A percentile compares a stretch with the other conserved stretches of the same genome.
Evolutionary conservation across 2,329 filamentous ascomycete genomes (phyloP).

Genomic region (Torrubiella hemipterigena): DNA sequence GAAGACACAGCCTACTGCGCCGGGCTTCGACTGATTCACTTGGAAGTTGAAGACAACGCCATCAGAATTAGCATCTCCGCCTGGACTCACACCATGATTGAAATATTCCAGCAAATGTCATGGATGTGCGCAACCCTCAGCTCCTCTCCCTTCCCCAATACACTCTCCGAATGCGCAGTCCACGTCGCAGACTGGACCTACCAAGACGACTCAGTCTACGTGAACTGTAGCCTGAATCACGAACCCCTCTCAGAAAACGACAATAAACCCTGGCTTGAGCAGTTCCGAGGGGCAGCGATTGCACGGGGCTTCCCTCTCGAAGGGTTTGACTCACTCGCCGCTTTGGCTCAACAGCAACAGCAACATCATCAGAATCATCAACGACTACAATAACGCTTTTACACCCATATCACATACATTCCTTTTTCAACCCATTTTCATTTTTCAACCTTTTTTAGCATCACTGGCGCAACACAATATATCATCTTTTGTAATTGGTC

Average conservation of each 20-base stretch:
- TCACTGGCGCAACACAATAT: too few relatives aligned
- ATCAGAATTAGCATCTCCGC: constrained; percentile 21
- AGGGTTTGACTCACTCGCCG: too few relatives aligned
- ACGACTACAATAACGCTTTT: constrained; percentile 1
- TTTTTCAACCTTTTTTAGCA: neutral
- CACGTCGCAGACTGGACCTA: constrained; percentile 20
- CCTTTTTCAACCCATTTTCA: neutral
- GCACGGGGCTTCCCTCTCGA: constrained; percentile 21
- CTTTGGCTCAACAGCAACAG: constrained; percentile 2
- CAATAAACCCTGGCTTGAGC: constrained; percentile 15
- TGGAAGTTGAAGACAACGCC: constrained; percentile 20
- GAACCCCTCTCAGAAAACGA: constrained; percentile 15
- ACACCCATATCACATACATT: neutral
- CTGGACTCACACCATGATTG: constrained; percentile 21
- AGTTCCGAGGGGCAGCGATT: constrained; percentile 17
- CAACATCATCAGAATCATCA: constrained; percentile 3
- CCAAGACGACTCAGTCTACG: constrained; percentile 18
- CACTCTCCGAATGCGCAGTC: constrained; percentile 16
- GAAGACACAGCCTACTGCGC: constrained; percentile 14
- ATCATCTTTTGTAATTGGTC: too few relatives aligned
- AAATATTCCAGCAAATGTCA: constrained; percentile 24
- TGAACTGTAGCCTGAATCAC: constrained; percentile 21
- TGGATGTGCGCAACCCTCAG: constrained; percentile 23
- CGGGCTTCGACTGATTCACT: constrained; percentile 19
- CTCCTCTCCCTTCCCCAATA: constrained; percentile 19